Percentiles rank a stretch among this genome's conserved stretches.
Evolutionary conservation across 768 basidiomycete species (phyloP).

Genomic region (Trametes sanguinea): DNA sequence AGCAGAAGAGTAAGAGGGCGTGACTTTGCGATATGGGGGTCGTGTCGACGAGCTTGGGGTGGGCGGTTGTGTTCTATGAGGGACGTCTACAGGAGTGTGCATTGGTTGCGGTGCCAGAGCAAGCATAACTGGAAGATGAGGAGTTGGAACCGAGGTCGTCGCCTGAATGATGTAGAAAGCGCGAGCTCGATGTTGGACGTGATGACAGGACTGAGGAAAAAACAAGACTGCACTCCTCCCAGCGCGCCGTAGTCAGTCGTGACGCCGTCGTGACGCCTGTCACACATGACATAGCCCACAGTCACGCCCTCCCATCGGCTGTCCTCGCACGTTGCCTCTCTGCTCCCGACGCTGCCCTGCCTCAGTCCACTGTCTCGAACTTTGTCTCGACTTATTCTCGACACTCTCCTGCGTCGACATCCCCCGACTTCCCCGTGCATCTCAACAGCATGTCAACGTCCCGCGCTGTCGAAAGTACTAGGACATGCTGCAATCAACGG

Average conservation of each 20-base stretch:
- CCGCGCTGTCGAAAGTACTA: too few relatives aligned
- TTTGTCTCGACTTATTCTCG: not conserved
- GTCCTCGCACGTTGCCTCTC: slow-evolving; percentile 13
- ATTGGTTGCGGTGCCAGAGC: slow-evolving; percentile 29
- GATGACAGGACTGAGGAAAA: slow-evolving; percentile 21
- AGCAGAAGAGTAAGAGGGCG: slow-evolving; percentile 31
- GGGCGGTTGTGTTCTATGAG: slow-evolving; percentile 26
- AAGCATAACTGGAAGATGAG: slow-evolving; percentile 23
- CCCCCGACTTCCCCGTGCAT: too few relatives aligned
- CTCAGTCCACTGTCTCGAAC: slow-evolving; percentile 1
- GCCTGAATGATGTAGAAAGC: slow-evolving; percentile 18
- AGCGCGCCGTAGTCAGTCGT: slow-evolving; percentile 11
- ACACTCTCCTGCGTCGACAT: too few relatives aligned
- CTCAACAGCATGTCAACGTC: too few relatives aligned
- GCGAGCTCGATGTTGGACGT: slow-evolving; percentile 15
- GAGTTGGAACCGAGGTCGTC: slow-evolving; percentile 4
- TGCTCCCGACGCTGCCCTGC: not conserved
- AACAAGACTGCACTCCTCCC: slow-evolving; percentile 17
- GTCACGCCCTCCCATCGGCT: not conserved
- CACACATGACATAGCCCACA: slow-evolving; percentile 1
- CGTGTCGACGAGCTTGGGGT: slow-evolving; percentile 25
- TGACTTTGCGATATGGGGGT: slow-evolving; percentile 24
- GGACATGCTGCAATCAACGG: too few relatives aligned
- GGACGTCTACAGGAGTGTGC: slow-evolving; percentile 28
- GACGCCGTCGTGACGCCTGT: slow-evolving; percentile 10